Base-by-base conservation (phyloP, 2,329 filamentous ascomycete genomes). In the Scedosporium apiospermum region DNA sequence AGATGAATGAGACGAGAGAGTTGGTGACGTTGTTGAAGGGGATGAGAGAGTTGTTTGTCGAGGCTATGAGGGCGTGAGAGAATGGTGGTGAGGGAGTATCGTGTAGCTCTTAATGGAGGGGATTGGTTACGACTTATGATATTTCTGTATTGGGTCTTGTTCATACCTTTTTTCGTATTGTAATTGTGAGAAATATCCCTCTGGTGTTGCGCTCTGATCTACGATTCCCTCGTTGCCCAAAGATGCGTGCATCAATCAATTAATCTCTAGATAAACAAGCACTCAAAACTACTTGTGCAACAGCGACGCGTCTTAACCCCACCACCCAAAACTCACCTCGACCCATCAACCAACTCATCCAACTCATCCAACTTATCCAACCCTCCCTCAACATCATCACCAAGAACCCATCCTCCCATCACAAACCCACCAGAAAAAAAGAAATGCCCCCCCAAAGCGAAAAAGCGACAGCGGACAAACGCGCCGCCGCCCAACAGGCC, bases 1-100 rank as follows among this genome's bases (percentile, higher is more conserved):
- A 82, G 70, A 81, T 97, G 63, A 96, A 96, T 70, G 92, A 97
- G 79, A 84, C 82, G 58, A 81, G 89, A 68, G 89, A 93, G 71
- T 72, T 96, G 70, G 84, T 83, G 4, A 78, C 82, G 49, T 80
- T 95, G 71, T 75, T 95, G 64, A 95, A 93, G 77, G 88, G 88
- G 2, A 95, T 96, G 89, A 81, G 90, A 67, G 87, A 89, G 73
- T 71, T 93, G 63, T 93, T 95, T 76, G 84, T 86, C 0, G 86
- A 88, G 71, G 82, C 83, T 18, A 80, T 87, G 75, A 86, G 82
- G 74, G 75, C 76, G 27, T 83, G 70, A 77, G 53, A 46, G 21
- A 38, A 21, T 7, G 27, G 9, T 38, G 41, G 4, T 30, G 14
- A 21, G 5, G 51, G 51, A 2, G 51, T 57, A 26, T 21, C 21